Conservation (phyloP, 2,329 filamentous ascomycete genomes). For the Penicillium sp. region DNA sequence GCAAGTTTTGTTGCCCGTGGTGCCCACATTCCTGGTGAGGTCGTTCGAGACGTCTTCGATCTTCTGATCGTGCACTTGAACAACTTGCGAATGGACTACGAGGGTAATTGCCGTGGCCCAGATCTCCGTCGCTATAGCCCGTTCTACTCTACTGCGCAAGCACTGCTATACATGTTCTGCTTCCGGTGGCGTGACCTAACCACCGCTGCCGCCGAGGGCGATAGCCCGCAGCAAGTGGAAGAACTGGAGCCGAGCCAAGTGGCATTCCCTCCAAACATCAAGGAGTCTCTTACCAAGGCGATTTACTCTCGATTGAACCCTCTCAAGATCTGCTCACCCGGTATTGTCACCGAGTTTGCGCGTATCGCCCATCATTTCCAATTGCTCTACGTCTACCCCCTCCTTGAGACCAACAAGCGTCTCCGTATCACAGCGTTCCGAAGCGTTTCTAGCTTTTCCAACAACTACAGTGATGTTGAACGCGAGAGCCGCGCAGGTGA, state of each 20-base stretch:
- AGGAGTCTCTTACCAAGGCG: constrained; percentile 68
- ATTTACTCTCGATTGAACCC: constrained; percentile 90
- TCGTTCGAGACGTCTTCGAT: constrained; percentile 77
- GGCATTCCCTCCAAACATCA: constrained; percentile 69
- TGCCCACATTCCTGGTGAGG: constrained; percentile 68
- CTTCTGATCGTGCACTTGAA: constrained; percentile 75
- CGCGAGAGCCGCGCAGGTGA: constrained; percentile 58
- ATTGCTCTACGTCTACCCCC: constrained; percentile 82
- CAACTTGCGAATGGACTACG: constrained; percentile 65
- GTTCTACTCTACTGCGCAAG: constrained; percentile 86
- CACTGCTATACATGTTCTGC: constrained; percentile 90
- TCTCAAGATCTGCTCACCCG: constrained; percentile 85
- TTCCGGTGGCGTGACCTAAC: constrained; percentile 93
- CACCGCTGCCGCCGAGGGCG: constrained; percentile 52
- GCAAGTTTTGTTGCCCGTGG: constrained; percentile 92
- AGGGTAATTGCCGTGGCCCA: constrained; percentile 71
- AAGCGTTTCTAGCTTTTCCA: constrained; percentile 35
- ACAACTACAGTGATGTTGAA: constrained; percentile 43
- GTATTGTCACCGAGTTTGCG: constrained; percentile 87
- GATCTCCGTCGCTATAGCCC: constrained; percentile 77
- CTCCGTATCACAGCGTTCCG: constrained; percentile 69
- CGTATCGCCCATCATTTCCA: constrained; percentile 78
- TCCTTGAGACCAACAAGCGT: constrained; percentile 89
- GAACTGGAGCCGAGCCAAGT: constrained; percentile 64
- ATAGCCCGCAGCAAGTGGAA: constrained; percentile 52